Conservation (phyloP, 2,329 filamentous ascomycete species). For the Xylaria sp. region DNA sequence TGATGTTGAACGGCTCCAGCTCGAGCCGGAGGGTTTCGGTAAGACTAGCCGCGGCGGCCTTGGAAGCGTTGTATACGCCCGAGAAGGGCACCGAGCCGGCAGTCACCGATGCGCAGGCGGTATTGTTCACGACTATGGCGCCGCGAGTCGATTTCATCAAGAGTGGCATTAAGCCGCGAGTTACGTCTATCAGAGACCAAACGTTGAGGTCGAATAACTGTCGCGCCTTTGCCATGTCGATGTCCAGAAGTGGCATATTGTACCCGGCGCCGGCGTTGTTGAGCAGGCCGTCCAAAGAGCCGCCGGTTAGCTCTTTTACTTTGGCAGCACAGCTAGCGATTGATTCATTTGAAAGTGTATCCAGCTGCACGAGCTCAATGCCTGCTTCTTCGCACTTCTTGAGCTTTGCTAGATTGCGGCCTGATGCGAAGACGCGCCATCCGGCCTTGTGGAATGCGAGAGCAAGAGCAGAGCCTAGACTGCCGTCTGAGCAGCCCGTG, state of each 20-base stretch:
- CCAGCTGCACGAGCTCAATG: slow-evolving; percentile 3
- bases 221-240: slow-evolving; percentile 42
- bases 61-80: slow-evolving; percentile 56
- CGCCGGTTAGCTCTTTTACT: slow-evolving; percentile 47
- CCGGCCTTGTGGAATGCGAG: slow-evolving; percentile 10
- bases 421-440: slow-evolving; percentile 13
- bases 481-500: slow-evolving; percentile 10
- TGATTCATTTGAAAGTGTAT: slow-evolving; percentile 15
- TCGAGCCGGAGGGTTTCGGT: slow-evolving; percentile 56
- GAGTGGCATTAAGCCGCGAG: slow-evolving; percentile 54
- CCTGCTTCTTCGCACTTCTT: slow-evolving; percentile 7
- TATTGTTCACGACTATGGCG: slow-evolving; percentile 36
- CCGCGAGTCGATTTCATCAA: slow-evolving; percentile 44
- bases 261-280: slow-evolving; percentile 56
- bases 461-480: slow-evolving; percentile 15
- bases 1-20: slow-evolving; percentile 51
- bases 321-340: slow-evolving; percentile 9
- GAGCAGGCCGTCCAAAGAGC: slow-evolving; percentile 56
- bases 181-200: slow-evolving; percentile 54
- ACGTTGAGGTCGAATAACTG: slow-evolving; percentile 54
- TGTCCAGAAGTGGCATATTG: slow-evolving; percentile 50
- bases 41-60: slow-evolving; percentile 55
- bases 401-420: slow-evolving; percentile 1
- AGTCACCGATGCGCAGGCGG: slow-evolving; percentile 39
- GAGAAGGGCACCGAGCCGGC: slow-evolving; percentile 56